Conservation (phyloP, 768 basidiomycete species). For the Harrya chromipes region DNA sequence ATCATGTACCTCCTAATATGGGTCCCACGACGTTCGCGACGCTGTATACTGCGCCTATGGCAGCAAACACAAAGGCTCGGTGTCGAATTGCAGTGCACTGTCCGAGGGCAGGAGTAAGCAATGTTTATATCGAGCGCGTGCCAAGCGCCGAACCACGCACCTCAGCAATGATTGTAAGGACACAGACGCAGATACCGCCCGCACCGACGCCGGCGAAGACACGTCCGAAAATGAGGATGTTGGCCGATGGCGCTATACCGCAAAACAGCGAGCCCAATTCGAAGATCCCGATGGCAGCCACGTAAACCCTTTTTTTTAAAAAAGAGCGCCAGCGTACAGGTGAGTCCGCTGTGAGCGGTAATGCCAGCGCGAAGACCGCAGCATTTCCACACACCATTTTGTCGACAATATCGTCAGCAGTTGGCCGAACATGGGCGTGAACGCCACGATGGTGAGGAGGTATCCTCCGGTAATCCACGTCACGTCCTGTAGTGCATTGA, state of each 20-base stretch:
- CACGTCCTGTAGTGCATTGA: slow-evolving; percentile 12
- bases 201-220: slow-evolving; percentile 67
- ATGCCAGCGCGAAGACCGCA: slow-evolving; percentile 28
- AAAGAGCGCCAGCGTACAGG: slow-evolving; percentile 27
- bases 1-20: slow-evolving; percentile 8
- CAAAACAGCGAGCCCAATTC: slow-evolving; percentile 55
- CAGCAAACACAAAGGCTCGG: slow-evolving; percentile 10
- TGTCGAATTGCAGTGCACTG: slow-evolving; percentile 8
- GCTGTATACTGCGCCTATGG: slow-evolving; percentile 8
- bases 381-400: slow-evolving; percentile 32
- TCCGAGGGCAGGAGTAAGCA: background rate
- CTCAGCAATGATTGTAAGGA: slow-evolving; percentile 12
- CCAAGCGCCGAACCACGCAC: background rate
- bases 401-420: slow-evolving; percentile 6
- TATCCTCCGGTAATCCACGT: slow-evolving; percentile 68
- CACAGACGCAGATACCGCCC: slow-evolving; percentile 47
- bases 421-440: slow-evolving; percentile 11
- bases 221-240: slow-evolving; percentile 63
- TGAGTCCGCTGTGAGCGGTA: background rate
- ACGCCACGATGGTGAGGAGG: slow-evolving; percentile 47
- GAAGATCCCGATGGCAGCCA: slow-evolving; percentile 7
- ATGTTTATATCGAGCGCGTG: background rate
- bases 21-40: slow-evolving; percentile 11
- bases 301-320: slow-evolving; percentile 13
- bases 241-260: slow-evolving; percentile 56